phyloP scores from a whole-genome alignment of 805 yeast genomes.

The Candida loeiensis region DNA sequence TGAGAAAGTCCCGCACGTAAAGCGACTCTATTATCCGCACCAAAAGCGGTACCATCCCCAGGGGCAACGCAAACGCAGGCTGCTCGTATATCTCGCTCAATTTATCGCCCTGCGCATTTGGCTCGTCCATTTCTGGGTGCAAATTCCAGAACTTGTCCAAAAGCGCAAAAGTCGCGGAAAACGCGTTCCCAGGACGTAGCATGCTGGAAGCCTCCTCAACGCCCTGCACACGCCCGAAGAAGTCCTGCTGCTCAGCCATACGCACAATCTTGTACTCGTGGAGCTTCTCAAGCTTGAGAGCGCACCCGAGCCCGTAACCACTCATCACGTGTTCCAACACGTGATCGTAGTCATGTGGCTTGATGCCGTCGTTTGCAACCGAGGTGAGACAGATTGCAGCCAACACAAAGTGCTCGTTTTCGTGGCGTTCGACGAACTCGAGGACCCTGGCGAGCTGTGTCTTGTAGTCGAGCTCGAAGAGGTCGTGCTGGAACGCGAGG shows the following conservation, averaged over 20 bases:
- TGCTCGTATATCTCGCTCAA: conserved; percentile 36
- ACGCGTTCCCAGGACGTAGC: conserved; percentile 21
- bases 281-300: conserved; percentile 47
- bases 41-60: conserved; percentile 70
- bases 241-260: conserved; percentile 8
- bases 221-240: conserved; percentile 7
- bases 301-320: conserved; percentile 59
- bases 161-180: conserved; percentile 34
- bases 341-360: conserved; percentile 55
- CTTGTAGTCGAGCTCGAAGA: conserved; percentile 45
- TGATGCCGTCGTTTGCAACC: conserved; percentile 63
- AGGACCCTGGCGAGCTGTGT: conserved; percentile 23
- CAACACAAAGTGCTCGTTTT: conserved; percentile 42
- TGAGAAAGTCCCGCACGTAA: conserved; percentile 52
- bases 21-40: conserved; percentile 67
- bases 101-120: background rate
- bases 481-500: conserved; percentile 66
- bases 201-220: conserved; percentile 13
- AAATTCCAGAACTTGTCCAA: conserved; percentile 45
- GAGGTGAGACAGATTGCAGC: conserved; percentile 57
- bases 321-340: conserved; percentile 56
- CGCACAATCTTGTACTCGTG: conserved; percentile 39
- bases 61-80: conserved; percentile 69
- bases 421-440: conserved; percentile 40
- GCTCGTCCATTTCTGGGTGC: conserved; percentile 38